phyloP scores from a whole-genome alignment of 2,329 filamentous ascomycete genomes.

The Aureobasidium uvarum region DNA sequence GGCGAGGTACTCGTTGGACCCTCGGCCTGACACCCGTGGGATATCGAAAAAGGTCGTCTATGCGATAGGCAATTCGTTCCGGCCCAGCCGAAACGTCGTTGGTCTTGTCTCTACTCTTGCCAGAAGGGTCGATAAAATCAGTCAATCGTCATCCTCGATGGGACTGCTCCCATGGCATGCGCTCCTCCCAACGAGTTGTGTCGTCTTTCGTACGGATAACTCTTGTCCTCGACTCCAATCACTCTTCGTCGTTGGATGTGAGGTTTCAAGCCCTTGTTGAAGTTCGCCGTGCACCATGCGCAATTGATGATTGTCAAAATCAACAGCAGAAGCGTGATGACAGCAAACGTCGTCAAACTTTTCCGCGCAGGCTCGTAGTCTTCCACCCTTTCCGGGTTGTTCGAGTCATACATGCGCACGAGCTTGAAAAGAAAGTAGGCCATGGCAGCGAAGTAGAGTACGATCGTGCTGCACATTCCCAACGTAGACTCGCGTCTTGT shows the following conservation, averaged over 20 bases:
- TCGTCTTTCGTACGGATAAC: conserved; percentile 33
- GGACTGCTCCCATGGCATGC: conserved; percentile 36
- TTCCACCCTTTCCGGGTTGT: conserved; percentile 35
- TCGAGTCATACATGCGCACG: conserved; percentile 82
- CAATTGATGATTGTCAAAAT: conserved; percentile 85
- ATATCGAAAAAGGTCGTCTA: conserved; percentile 22
- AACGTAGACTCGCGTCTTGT: conserved; percentile 76
- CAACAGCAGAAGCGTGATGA: conserved; percentile 87
- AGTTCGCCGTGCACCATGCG: conserved; percentile 84
- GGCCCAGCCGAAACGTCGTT: conserved; percentile 24
- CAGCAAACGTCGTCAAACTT: conserved; percentile 87
- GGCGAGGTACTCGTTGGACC: not conserved
- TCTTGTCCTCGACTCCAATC: conserved; percentile 51
- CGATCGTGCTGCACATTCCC: conserved; percentile 75
- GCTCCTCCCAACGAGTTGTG: conserved; percentile 26
- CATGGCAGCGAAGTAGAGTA: conserved; percentile 81
- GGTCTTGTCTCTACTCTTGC: conserved; percentile 2
- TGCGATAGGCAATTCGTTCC: conserved; percentile 7
- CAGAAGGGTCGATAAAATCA: conserved; percentile 31
- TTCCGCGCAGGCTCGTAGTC: conserved; percentile 77
- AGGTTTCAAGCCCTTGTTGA: conserved; percentile 81
- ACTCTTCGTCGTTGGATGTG: conserved; percentile 67
- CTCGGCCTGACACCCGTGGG: conserved; percentile 22
- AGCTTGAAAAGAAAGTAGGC: conserved; percentile 99
- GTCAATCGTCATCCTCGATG: conserved; percentile 50